phyloP scores from a whole-genome alignment of 352 stramenopile genomes.

The Pythium coloratum region DNA sequence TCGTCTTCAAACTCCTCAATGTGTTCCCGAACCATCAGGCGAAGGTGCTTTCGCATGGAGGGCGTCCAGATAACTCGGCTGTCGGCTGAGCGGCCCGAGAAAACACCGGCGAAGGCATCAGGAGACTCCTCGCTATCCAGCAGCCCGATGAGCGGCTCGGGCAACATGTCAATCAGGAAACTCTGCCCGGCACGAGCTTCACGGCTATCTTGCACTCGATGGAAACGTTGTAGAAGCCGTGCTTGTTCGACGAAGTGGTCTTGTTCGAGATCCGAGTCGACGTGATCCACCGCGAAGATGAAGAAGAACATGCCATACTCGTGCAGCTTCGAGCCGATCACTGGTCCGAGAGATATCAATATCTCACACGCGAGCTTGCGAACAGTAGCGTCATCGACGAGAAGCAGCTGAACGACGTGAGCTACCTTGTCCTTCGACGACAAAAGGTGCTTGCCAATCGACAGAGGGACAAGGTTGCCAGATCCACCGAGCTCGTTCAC shows the following conservation, averaged over 20 bases:
- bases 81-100: constrained; percentile 50
- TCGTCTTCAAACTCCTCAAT: constrained; percentile 66
- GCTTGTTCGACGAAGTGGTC: constrained; percentile 58
- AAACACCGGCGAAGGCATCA: constrained; percentile 69
- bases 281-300: constrained; percentile 40
- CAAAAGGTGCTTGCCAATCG: constrained; percentile 56
- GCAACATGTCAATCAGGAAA: constrained; percentile 68
- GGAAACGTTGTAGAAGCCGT: constrained; percentile 56
- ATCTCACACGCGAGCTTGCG: constrained; percentile 63
- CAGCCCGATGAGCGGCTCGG: constrained; percentile 66
- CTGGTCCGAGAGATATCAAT: constrained; percentile 49
- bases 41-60: constrained; percentile 69
- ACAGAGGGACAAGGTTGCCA: constrained; percentile 51
- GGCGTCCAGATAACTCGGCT: constrained; percentile 71
- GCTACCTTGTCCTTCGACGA: constrained; percentile 46
- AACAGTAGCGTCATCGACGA: constrained; percentile 57
- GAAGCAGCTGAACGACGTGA: constrained; percentile 62
- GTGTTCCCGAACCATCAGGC: constrained; percentile 73
- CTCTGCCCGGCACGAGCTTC: constrained; percentile 56
- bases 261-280: constrained; percentile 30
- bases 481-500: constrained; percentile 42
- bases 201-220: constrained; percentile 57
- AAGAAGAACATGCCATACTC: constrained; percentile 75
- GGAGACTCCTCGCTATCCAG: constrained; percentile 58
- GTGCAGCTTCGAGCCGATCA: constrained; percentile 52